These are phyloP conservation scores for Fagus sylvatica DNA, from an alignment of 306 rosid genomes.

Conservation along the genomic window DNA sequence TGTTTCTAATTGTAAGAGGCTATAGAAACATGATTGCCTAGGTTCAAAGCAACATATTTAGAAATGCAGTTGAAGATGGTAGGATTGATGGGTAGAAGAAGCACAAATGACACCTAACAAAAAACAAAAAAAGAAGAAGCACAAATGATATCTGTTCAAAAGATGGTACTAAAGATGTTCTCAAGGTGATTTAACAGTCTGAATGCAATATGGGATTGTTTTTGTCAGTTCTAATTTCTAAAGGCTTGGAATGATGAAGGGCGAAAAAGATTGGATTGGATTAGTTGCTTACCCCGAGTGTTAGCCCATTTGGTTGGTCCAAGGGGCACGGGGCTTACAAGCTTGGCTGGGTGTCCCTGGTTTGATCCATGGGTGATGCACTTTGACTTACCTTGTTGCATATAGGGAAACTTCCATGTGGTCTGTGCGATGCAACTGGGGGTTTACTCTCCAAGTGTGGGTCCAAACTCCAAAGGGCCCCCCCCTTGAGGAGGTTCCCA, in stretches of 20 bases:
- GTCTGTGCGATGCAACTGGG: no score
- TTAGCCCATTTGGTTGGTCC: no score
- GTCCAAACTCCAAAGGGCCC: no score
- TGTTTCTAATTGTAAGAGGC: not conserved
- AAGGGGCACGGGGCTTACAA: no score
- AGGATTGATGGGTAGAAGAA: not conserved
- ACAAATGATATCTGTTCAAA: not conserved
- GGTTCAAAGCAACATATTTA: not conserved
- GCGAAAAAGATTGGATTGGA: no score
- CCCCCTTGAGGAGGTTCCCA: no score
- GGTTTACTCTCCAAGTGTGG: no score
- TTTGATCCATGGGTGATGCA: no score
- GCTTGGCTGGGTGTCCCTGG: no score
- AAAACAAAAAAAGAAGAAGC: not conserved
- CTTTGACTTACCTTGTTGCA: no score
- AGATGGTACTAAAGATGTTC: not conserved
- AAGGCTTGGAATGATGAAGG: not conserved
- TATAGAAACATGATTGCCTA: not conserved
- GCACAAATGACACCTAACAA: not conserved
- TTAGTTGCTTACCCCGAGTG: no score
- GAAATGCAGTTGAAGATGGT: conserved; percentile 1
- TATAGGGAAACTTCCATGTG: no score
- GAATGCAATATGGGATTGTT: not conserved
- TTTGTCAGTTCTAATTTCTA: not conserved
- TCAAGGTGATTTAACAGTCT: not conserved